phyloP scores from a whole-genome alignment of 2,329 filamentous ascomycete genomes.

The Aspergillus intermedius region DNA sequence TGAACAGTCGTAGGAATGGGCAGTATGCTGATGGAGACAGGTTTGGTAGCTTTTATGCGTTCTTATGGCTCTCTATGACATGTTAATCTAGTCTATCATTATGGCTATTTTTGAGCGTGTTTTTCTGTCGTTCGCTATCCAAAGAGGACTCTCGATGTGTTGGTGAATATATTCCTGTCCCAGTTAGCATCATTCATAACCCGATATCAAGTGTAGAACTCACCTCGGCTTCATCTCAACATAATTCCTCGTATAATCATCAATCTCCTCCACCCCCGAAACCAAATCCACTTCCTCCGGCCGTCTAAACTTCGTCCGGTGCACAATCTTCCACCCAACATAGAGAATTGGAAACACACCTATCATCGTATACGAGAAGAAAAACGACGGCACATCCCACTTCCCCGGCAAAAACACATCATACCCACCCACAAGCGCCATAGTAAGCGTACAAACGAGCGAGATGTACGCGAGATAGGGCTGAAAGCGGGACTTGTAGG shows the following conservation, averaged over 20 bases:
- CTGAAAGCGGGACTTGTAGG: constrained; percentile 63
- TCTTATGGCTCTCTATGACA: neutral
- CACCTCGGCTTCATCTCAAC: constrained; percentile 50
- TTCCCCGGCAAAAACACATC: constrained; percentile 63
- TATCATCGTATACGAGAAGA: constrained; percentile 74
- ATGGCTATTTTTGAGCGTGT: neutral
- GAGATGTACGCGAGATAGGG: constrained; percentile 67
- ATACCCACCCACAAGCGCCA: constrained; percentile 71
- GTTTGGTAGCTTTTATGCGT: neutral
- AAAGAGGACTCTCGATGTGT: neutral
- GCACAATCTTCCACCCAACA: constrained; percentile 63
- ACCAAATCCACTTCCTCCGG: constrained; percentile 57
- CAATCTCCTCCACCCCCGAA: constrained; percentile 59
- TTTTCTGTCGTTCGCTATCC: neutral
- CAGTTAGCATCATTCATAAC: neutral
- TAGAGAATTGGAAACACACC: constrained; percentile 64
- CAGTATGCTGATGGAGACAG: neutral
- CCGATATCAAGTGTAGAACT: constrained; percentile 15
- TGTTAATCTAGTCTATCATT: neutral
- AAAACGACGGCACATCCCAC: constrained; percentile 64
- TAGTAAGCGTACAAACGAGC: constrained; percentile 57
- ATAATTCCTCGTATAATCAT: constrained; percentile 60
- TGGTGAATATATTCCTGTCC: constrained; percentile 19
- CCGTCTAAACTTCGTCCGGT: constrained; percentile 54
- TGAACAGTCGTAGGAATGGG: neutral